Percentiles rank a stretch among this genome's conserved stretches.
These are phyloP conservation scores for Corchorus olitorius DNA, from an alignment of 345 rosid species.

Conservation along the genomic window DNA sequence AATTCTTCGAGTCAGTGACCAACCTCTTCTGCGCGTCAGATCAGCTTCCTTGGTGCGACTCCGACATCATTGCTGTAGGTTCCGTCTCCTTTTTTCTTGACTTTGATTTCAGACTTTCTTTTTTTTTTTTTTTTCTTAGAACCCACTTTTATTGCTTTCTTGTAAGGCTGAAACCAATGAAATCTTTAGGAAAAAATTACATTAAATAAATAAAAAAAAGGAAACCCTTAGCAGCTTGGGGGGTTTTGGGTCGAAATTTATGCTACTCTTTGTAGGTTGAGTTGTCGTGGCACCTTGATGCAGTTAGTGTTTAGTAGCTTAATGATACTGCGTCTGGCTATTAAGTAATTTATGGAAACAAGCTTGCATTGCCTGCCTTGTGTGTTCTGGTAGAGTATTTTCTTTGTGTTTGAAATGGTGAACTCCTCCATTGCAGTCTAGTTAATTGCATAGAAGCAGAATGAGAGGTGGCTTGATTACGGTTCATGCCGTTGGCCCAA, in stretches of 20 bases:
- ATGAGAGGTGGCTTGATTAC: background rate
- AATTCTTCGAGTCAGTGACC: constrained; percentile 47
- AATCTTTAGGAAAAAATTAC: background rate
- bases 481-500: background rate
- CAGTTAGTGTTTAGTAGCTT: background rate
- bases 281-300: background rate
- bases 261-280: background rate
- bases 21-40: constrained; percentile 68
- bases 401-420: background rate
- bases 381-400: background rate
- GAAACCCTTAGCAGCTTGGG: background rate
- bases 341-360: background rate
- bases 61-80: constrained; percentile 65
- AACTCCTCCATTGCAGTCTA: background rate
- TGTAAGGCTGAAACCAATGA: background rate
- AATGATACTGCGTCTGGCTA: background rate
- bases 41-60: constrained; percentile 75
- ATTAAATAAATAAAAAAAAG: background rate
- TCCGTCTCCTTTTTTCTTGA: background rate
- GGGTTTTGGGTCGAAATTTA: background rate
- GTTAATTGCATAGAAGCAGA: background rate
- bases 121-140: background rate
- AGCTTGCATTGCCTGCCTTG: background rate
- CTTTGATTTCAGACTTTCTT: background rate
- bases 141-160: background rate